Evolutionary conservation across 352 stramenopile species (phyloP), one percentile per base, ranked within the genome.

Genomic region (Phytophthora pluvialis): DNA sequence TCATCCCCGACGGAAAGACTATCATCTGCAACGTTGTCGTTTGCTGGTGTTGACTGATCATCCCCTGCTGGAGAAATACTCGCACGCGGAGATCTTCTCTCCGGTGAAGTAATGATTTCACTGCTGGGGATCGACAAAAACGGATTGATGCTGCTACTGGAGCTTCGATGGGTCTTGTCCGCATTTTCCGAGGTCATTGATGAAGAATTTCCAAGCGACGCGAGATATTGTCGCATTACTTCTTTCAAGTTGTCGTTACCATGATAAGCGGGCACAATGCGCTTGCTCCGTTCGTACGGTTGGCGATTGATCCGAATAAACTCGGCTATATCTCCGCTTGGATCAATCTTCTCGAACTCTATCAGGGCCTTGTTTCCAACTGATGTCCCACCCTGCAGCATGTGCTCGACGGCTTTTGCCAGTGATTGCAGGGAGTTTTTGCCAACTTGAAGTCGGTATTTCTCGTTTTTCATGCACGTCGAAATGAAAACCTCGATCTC

Each of bases 401-500:
- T 81, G 42, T 93, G 83, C 28, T 90, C 80, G 39, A 91, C 61
- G 10, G 86, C 86, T 72, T 90, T 90, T 0, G 75, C 72, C 5
- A 95, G 66, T 4, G 81, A 89, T 46, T 88, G 62, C 15, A 95
- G 61, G 1, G 83, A 91, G 51, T 87, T 91, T 42, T 95, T 95
- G 35, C 83, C 70, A 50, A 93, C 86, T 65, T 95, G 84, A 9
- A 95, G 72, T 2, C 84, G 81, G 43, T 91, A 92, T 51, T 93
- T 93, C 52, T 95, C 86, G 55, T 95, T 95, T 67, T 93, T 93
- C 83, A 92, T 92, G 51, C 80, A 91, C 5, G 76, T 74, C 3
- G 84, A 93, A 25, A 93, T 81, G 51, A 89, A 80, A 6, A 89
- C 70, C 31, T 91, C 81, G 36, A 93, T 77, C 52, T 95, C 83